Evolutionary conservation across 257 asterid genomes (phyloP), one percentile per base, ranked within the genome.

Genomic region (Dorcoceras hygrometricum): DNA sequence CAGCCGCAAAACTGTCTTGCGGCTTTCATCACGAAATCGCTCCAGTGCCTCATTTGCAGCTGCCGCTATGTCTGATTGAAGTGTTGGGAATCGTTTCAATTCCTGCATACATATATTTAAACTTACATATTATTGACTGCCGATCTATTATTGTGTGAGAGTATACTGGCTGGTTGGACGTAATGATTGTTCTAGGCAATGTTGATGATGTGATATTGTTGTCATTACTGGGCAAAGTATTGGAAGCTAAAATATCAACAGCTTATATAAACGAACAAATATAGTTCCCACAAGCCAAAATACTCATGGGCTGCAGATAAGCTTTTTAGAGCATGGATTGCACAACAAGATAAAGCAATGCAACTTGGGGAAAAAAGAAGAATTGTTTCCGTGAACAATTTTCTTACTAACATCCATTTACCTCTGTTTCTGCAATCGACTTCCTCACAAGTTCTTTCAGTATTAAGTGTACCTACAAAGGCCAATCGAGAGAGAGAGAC

Each of bases 21-120:
- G 95, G 66, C 99, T 85, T 71, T 93, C 99, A 57, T 93, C 97
- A n/a, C 97, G 96, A 66, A 94, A 94, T 77, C 77, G 88, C 82
- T 94, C 97, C 19, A 94, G 83, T 59, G 99, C 81, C 6, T 93
- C 99, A 82, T 93, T 93, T 57, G 99, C 89, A 34, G 97, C 88
- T 27, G 91, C 80, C 72, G 99, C 99, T 78, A 93, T 93, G 59
- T 94, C 97, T 61, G 95, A 59, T 73, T 94, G 96, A 67, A 94
- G 92, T 3, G 96, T 77, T 1, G 97, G 97, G 81, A 94, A 94
- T 63, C 99, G 81, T 68, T 88, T 94, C 89, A 90, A 57, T 78
- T 94, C 97, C 96, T 94, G 72, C 73, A 71, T 39, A 56, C 61
- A 70, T 50, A 34, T 20, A 63, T n/a, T 48, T 16, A 11, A n/a